These are phyloP conservation scores for Fusarium stilboides DNA, from an alignment of 2,329 filamentous ascomycete species.

Conservation along the genomic window DNA sequence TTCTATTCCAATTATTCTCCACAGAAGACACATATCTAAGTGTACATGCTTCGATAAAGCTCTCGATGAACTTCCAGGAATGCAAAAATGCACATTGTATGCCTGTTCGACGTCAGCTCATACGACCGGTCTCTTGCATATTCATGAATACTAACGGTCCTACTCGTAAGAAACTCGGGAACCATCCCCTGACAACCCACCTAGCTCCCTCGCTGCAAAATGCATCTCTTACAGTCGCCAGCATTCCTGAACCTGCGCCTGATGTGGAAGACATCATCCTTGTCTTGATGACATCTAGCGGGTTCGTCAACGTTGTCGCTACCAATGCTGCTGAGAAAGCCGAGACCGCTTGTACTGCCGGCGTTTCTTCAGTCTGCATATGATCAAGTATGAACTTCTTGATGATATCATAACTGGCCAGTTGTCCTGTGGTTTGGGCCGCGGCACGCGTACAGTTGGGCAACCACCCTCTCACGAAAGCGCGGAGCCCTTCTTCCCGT, in stretches of 20 bases:
- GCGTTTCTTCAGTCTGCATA: not conserved
- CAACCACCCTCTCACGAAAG: not conserved
- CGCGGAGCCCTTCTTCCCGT: not conserved
- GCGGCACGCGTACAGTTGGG: slow-evolving; percentile 1
- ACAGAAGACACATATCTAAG: not conserved
- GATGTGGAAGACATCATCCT: slow-evolving; percentile 6
- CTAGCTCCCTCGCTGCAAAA: not conserved
- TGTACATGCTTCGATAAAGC: not conserved
- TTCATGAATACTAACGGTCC: not conserved
- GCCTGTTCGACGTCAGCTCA: not conserved
- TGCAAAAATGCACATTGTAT: slow-evolving; percentile 8
- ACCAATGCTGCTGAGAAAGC: not conserved
- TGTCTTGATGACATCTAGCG: not conserved
- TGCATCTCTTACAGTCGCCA: not conserved
- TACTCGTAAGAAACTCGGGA: slow-evolving; percentile 1
- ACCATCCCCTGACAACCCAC: slow-evolving; percentile 3
- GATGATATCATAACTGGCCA: slow-evolving; percentile 1
- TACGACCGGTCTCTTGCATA: rapidly evolving
- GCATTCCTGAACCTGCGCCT: not conserved
- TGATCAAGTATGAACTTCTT: not conserved
- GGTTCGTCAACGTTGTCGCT: not conserved
- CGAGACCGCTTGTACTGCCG: not conserved
- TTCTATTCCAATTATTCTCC: not conserved
- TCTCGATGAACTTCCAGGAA: not conserved
- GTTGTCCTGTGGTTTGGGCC: not conserved